phyloP scores from a whole-genome alignment of 2,329 filamentous ascomycete species.

The Myotisia sp. region DNA sequence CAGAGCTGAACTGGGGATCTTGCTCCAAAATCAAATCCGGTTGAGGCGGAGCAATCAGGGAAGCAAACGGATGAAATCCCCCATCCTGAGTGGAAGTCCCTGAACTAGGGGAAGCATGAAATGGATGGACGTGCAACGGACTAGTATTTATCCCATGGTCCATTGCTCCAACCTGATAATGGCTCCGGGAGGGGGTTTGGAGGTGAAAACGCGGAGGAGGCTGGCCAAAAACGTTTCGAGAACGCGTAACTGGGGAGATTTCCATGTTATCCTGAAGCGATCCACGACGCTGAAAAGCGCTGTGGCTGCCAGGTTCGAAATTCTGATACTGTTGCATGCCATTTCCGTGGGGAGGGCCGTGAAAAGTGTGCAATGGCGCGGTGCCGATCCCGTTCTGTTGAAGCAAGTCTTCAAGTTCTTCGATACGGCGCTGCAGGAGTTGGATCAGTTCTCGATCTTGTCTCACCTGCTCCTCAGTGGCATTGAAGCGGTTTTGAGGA shows the following conservation, averaged over 20 bases:
- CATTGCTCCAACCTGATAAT: too few relatives aligned
- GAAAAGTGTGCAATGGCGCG: too few relatives aligned
- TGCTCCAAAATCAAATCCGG: background rate
- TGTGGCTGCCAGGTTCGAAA: background rate
- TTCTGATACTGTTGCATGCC: background rate
- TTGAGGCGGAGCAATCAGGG: background rate
- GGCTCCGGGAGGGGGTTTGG: background rate
- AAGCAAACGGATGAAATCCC: constrained; percentile 1
- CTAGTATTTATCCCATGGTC: too few relatives aligned
- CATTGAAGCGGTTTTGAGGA: constrained; percentile 1
- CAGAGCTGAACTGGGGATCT: background rate
- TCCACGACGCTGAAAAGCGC: background rate
- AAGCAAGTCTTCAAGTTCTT: constrained; percentile 3
- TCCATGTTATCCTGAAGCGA: constrained; percentile 1
- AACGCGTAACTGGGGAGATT: constrained; percentile 2
- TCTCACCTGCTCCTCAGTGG: constrained; percentile 2
- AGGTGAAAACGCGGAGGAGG: constrained; percentile 9
- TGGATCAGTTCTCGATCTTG: constrained; percentile 5
- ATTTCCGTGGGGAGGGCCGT: too few relatives aligned
- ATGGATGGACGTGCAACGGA: too few relatives aligned
- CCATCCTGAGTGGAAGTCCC: too few relatives aligned
- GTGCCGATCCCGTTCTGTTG: background rate
- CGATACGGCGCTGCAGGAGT: constrained; percentile 4
- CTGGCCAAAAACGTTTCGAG: constrained; percentile 11
- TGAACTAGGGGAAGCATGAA: too few relatives aligned